Base-by-base conservation (phyloP, 768 basidiomycete species). In the Mycena latifolia region DNA sequence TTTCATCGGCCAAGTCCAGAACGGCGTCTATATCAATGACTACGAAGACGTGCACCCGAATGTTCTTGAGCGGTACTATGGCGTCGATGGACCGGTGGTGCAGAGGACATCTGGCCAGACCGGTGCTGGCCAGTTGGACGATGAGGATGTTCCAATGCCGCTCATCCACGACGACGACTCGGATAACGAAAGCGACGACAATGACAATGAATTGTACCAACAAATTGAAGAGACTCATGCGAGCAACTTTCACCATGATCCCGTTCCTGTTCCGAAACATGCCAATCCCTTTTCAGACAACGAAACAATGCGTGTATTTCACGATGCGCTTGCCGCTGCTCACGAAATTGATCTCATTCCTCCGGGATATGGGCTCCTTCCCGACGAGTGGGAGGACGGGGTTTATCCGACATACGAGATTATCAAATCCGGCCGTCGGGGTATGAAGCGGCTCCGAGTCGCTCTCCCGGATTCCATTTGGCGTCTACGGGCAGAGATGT, bases 341-440 rank as follows among this genome's bases (percentile, higher is more conserved):
- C 27, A 65, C 1, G 12, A 20, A 5, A 12, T 55, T 1, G 11
- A 50, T 0, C 43, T 74, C 0, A 61, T 69, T 2, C 71, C 68
- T 0, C 17, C 31, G 11, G 45, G 70, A 9, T 73, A 71, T 52
- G 56, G 67, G 5, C 54, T 75, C 8, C 55, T 55, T 7, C 56
- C 63, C 14, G 50, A 35, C 1, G 73, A 77, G 54, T 73, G 72
- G 74, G 71, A 61, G 6, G 25, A 22, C 0, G 60, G 50, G 1
- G 24, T 37, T 14, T 74, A 74, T 31, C 69, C 65, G 0, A 2
- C 59, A 20, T 55, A 27, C 5, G 64, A 69, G 28, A 55, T 66
- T 25, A 22, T 72, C 28, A 64, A 61, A 43, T 61, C 60, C 5
- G 61, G 61, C 4, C 53, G 54, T 5, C 54, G 61, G 2, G 47